Evolutionary conservation across 148 eudicot genomes (phyloP), one percentile per base, ranked within the genome.

Genomic region (Pouteria glomerata): DNA sequence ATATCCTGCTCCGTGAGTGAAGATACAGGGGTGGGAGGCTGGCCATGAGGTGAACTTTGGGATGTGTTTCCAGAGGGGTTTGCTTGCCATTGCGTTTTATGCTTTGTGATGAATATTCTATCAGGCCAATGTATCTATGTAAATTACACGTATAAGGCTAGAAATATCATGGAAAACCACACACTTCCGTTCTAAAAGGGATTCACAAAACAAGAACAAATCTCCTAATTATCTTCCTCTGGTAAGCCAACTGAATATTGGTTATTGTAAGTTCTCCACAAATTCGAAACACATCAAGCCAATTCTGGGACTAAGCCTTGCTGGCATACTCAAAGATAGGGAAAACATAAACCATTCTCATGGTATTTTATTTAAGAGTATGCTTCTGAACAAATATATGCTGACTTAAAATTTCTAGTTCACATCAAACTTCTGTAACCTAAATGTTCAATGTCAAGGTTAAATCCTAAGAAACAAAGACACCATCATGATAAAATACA

Each of bases 61-160:
- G 89, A 73, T 55, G 87, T 80, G 70, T 76, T 75, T 60, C 74
- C 75, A 44, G 93, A 74, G 47, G 78, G 59, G 55, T 87, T 78
- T 21, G 93, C 87, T 65, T 51, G 78, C 67, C 82, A 85, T 63
- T 89, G 75, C 45, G 77, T 91, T 51, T 93, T 97, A 84, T 94
- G 98, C 84, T 94, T 94, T 69, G 98, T 91, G 69, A 95, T 70
- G 79, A 95, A 95, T 76, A 91, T 89, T 47, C 98, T 97, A 85
- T 95, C 98, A 72, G 98, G 98, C 98, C 98, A 95, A 76, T 91
- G 93, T 77, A 91, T 88, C 98, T 94, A 57, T 14, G 41, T 19
- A n/a, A 39, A 27, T 26, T 3, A 53, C 53, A 69, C 33, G 69
- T 34, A 53, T 63, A 30, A 63, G 67, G 41, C 48, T 30, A 15